Base-by-base conservation (phyloP, 192 early-diverging fungal genomes). In the Podila verticillata region DNA sequence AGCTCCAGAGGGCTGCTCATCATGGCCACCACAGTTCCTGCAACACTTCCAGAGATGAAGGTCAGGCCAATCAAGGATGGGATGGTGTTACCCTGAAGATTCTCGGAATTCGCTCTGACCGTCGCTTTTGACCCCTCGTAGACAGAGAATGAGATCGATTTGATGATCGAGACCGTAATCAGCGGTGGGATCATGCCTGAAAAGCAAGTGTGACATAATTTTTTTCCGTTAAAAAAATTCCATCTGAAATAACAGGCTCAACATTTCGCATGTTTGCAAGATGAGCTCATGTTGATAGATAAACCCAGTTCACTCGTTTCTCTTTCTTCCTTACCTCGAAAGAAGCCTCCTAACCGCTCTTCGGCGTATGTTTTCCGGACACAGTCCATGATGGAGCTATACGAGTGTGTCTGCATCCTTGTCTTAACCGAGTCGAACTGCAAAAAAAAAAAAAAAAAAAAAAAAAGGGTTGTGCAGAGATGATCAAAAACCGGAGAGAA, bases 361-460 rank as follows among this genome's bases (percentile, higher is more conserved):
- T 92, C 88, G 24, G 84, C 72, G 74, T 95, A 93, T 0, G 95
- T 96, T 31, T 85, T 74, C 44, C 84, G 84, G 20, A 96, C 88
- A 77, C 97, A 99, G 13, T 82, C 89, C 70, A 91, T 81, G 24
- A 93, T 90, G 28, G 93, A 93, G 39, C 84, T 85, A 74, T 97
- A 99, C 26, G 91, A 87, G 73, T 94, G 91, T 7, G 96, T 97
- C 83, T 99, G 97, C 95, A 99, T 96, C 60, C 96, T 85, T 20
- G 97, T 99, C 85, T 99, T 99, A 48, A 99, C 85, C 26, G 95
- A 94, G 83, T 99, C 97, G 84, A 98, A 98, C 82, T 89, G 73
- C 15, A 20, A 72, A 30, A 36, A 44, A 26, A 36, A 19, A 36
- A 61, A 58, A 59, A 32, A 36, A 17, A 56, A 7, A 28, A 26